Conservation (phyloP, 768 basidiomycete genomes). For the Termitomyces heimii region DNA sequence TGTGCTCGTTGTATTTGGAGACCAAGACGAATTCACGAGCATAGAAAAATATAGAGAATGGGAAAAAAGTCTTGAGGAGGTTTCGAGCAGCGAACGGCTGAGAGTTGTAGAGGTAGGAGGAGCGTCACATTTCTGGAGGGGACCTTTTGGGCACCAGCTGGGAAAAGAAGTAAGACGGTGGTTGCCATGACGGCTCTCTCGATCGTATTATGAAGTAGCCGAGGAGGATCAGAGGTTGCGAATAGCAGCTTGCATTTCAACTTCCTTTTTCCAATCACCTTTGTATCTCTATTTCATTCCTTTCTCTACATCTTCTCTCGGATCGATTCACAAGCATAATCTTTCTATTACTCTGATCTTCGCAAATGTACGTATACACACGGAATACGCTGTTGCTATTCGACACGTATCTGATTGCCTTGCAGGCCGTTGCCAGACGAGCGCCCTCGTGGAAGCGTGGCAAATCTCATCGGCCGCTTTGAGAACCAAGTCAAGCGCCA, state of each 20-base stretch:
- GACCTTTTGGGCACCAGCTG: constrained; percentile 22
- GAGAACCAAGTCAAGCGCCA: constrained; percentile 76
- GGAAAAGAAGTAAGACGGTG: constrained; percentile 23
- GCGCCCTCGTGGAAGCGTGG: constrained; percentile 79
- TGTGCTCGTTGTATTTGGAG: constrained; percentile 63
- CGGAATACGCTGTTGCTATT: not conserved
- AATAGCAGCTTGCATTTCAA: constrained; percentile 5
- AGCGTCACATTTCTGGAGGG: constrained; percentile 68
- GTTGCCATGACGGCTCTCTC: constrained; percentile 25
- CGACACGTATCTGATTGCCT: constrained; percentile 6
- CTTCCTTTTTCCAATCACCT: constrained; percentile 11
- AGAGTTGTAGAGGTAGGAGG: constrained; percentile 35
- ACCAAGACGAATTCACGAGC: constrained; percentile 67
- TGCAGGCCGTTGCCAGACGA: constrained; percentile 83
- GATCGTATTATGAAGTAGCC: not conserved
- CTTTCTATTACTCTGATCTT: constrained; percentile 12
- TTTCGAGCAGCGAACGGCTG: constrained; percentile 14
- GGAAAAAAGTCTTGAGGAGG: constrained; percentile 33
- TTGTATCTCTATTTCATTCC: constrained; percentile 6
- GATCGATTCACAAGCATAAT: not conserved
- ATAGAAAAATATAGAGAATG: constrained; percentile 49
- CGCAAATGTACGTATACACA: constrained; percentile 26
- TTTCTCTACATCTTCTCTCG: constrained; percentile 3
- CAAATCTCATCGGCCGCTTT: constrained; percentile 86
- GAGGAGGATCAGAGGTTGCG: constrained; percentile 7